These are phyloP conservation scores for Phytophthora colocasiae DNA, from an alignment of 352 stramenopile species.

Conservation along the genomic window DNA sequence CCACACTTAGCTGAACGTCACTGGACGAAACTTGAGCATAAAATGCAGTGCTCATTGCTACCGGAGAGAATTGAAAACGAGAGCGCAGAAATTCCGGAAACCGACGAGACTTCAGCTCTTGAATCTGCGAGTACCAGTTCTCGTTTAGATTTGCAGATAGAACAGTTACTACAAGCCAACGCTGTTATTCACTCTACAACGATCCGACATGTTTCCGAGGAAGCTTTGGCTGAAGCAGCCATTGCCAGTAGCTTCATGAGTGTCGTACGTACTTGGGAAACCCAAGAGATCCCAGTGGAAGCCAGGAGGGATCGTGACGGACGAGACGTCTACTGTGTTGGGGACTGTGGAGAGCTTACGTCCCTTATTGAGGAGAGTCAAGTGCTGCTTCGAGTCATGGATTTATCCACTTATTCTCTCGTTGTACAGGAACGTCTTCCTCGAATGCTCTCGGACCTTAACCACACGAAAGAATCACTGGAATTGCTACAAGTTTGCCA, in stretches of 20 bases:
- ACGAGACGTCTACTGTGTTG: conserved; percentile 58
- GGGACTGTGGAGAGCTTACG: conserved; percentile 63
- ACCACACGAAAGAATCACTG: conserved; percentile 56
- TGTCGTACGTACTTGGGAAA: conserved; percentile 65
- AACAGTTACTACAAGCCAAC: conserved; percentile 59
- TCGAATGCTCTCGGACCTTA: conserved; percentile 56
- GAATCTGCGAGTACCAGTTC: no score
- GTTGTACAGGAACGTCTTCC: conserved; percentile 56
- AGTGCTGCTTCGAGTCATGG: conserved; percentile 75
- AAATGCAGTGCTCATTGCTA: conserved; percentile 58
- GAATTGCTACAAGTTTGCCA: conserved; percentile 67
- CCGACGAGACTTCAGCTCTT: no score
- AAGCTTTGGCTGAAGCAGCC: conserved; percentile 72
- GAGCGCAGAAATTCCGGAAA: not conserved
- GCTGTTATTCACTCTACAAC: conserved; percentile 44
- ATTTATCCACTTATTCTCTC: conserved; percentile 71
- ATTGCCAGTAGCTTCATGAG: conserved; percentile 67
- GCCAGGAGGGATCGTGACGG: conserved; percentile 67
- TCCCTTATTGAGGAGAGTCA: conserved; percentile 75
- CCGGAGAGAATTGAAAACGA: conserved; percentile 2
- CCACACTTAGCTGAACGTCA: conserved; percentile 63
- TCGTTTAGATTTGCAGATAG: conserved; percentile 50
- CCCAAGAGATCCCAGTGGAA: conserved; percentile 55
- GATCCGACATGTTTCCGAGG: conserved; percentile 74
- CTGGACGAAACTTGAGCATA: conserved; percentile 80